These are phyloP conservation scores for Naematelia aurantialba DNA, from an alignment of 768 basidiomycete species.

Conservation along the genomic window DNA sequence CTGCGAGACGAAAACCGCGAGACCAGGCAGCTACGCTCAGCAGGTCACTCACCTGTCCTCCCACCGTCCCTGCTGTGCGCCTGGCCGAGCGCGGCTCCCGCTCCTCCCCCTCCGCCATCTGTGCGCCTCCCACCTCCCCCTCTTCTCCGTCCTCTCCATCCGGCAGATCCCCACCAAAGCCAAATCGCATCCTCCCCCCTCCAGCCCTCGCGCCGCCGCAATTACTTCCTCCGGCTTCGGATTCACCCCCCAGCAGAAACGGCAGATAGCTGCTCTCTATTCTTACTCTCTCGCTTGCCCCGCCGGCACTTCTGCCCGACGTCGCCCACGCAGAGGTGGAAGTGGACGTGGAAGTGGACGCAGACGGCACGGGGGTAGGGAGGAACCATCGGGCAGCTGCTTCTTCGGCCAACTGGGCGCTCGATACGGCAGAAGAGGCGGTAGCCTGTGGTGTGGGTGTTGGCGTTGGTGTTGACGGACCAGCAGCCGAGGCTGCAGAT, in stretches of 20 bases:
- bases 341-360: too few relatives aligned
- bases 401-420: background rate
- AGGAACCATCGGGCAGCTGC: slow-evolving; percentile 3
- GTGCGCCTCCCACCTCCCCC: background rate
- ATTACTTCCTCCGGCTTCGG: background rate
- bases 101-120: background rate
- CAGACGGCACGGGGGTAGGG: too few relatives aligned
- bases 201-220: background rate
- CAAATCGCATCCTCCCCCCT: background rate
- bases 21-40: too few relatives aligned
- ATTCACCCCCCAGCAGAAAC: too few relatives aligned
- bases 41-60: too few relatives aligned
- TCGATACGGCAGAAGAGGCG: background rate
- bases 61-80: too few relatives aligned
- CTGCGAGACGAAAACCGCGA: too few relatives aligned
- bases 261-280: background rate
- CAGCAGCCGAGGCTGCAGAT: background rate
- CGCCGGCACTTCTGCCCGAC: too few relatives aligned
- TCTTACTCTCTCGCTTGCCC: background rate
- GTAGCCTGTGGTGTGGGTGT: background rate
- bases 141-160: background rate
- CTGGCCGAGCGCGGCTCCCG: background rate
- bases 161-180: background rate
- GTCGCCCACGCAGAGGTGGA: background rate
- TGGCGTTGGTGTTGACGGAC: background rate